These are phyloP conservation scores for Thraustochytrium aureum DNA, from an alignment of 352 stramenopile species.

Conservation along the genomic window DNA sequence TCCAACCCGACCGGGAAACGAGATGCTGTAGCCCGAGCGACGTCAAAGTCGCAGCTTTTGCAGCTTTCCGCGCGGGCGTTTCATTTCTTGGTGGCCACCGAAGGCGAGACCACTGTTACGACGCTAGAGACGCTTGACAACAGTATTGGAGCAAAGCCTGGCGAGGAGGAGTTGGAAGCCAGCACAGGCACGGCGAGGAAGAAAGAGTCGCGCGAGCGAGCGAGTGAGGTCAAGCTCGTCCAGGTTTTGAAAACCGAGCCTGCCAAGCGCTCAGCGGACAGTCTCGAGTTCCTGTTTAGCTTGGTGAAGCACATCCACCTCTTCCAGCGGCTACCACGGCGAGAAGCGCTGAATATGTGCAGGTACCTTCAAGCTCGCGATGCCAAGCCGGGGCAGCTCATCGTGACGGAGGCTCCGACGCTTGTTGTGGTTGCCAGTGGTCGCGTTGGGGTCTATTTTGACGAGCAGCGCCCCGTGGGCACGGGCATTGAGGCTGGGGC, in stretches of 20 bases:
- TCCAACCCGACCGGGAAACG: neutral
- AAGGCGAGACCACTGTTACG: neutral
- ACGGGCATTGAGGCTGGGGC: no score
- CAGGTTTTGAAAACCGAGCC: neutral
- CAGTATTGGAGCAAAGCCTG: no score
- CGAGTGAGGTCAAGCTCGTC: no score
- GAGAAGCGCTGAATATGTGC: neutral
- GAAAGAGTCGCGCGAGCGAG: no score
- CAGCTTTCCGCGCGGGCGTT: constrained; percentile 31
- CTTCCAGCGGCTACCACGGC: neutral
- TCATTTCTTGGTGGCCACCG: neutral
- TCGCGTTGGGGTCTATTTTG: no score
- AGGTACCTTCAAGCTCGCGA: neutral
- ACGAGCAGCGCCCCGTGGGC: no score
- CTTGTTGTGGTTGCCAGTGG: no score
- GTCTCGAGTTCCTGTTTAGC: neutral
- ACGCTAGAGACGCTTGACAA: neutral
- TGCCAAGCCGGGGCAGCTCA: neutral
- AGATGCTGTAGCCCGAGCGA: neutral
- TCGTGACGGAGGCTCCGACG: no score
- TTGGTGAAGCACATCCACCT: neutral
- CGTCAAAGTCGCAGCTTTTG: neutral
- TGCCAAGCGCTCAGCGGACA: neutral
- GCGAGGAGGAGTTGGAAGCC: no score
- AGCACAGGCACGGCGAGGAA: no score